These are phyloP conservation scores for Podila verticillata DNA, from an alignment of 192 early-diverging fungal species.

Conservation along the genomic window DNA sequence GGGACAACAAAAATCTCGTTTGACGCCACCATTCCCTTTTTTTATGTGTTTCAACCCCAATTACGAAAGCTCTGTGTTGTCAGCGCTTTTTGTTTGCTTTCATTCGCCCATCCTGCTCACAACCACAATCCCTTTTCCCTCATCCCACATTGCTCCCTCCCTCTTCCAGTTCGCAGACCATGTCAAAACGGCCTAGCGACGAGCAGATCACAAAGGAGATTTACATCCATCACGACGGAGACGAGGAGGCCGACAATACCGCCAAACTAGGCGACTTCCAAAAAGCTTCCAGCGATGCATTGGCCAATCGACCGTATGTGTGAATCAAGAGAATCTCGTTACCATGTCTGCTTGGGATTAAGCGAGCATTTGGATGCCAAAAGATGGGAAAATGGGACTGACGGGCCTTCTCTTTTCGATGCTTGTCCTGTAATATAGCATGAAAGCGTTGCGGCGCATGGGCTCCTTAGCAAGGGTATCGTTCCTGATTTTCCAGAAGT, in stretches of 20 bases:
- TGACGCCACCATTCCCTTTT: no score
- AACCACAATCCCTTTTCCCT: background rate
- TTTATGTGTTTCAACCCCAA: no score
- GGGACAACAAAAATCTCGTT: no score
- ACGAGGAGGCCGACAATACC: background rate
- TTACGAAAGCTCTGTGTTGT: no score
- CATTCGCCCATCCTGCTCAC: no score
- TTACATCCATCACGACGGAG: constrained; percentile 20
- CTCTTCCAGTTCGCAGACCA: background rate
- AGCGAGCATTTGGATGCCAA: no score
- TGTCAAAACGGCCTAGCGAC: constrained; percentile 43
- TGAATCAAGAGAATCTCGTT: background rate
- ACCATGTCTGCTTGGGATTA: background rate
- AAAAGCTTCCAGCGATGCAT: constrained; percentile 22
- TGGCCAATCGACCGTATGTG: constrained; percentile 30
- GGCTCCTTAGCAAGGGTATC: constrained; percentile 21
- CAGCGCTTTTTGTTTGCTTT: no score
- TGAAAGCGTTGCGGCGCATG: constrained; percentile 21
- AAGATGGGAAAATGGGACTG: background rate
- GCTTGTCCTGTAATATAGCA: background rate
- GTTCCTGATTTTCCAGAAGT: background rate
- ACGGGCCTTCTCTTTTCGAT: background rate
- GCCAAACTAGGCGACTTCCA: constrained; percentile 17
- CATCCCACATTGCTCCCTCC: background rate
- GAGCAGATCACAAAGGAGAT: constrained; percentile 30